These are phyloP conservation scores for Pythium scleroteichum DNA, from an alignment of 352 stramenopile species.

Conservation along the genomic window DNA sequence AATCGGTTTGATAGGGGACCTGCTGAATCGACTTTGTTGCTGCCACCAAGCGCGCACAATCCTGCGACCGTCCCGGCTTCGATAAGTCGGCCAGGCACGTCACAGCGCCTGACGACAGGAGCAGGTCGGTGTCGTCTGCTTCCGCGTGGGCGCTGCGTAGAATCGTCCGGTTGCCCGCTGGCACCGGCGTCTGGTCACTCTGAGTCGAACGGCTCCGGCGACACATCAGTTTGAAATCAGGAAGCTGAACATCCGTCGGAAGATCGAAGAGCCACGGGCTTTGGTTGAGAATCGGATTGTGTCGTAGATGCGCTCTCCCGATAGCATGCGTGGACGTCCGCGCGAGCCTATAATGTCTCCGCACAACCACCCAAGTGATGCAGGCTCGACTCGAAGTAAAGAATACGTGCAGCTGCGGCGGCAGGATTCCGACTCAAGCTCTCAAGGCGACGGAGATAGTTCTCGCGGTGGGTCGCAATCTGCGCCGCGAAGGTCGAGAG, in stretches of 20 bases:
- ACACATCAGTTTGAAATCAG: background rate
- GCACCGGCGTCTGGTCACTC: no score
- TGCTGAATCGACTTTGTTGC: conserved; percentile 9
- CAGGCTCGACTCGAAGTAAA: background rate
- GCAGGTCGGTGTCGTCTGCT: background rate
- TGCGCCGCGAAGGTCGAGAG: background rate
- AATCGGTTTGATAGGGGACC: conserved; percentile 4
- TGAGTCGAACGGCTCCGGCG: background rate
- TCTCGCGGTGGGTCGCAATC: background rate
- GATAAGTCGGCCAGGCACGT: background rate
- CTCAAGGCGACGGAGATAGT: background rate
- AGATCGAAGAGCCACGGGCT: no score
- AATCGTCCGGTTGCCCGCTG: no score
- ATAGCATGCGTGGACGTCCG: conserved; percentile 8
- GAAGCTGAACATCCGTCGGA: background rate
- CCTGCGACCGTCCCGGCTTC: no score
- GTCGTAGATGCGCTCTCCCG: conserved; percentile 6
- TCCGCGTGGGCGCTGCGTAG: no score
- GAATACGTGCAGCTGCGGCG: background rate
- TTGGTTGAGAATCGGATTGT: no score
- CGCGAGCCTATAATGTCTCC: conserved; percentile 16
- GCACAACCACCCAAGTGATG: background rate
- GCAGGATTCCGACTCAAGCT: background rate
- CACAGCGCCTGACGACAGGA: background rate
- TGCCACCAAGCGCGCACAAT: no score